Evolutionary conservation across 176 grass and related monocot species (phyloP).

Genomic region (Rhipidocladum racemiflorum): DNA sequence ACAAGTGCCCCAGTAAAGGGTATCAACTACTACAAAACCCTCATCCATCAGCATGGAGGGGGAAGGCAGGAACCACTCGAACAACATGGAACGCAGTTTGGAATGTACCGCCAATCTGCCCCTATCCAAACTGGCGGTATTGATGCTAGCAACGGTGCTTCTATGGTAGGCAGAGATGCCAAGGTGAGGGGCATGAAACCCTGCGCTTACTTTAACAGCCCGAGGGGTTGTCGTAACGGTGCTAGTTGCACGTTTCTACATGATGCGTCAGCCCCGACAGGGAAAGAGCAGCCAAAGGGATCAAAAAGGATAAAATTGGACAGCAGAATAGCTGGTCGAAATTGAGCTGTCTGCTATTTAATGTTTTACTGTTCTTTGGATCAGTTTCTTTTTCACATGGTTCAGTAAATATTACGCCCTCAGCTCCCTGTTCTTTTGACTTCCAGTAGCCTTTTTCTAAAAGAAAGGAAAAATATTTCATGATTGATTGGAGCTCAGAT

Average conservation of each 20-base stretch:
- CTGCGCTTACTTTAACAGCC: slow-evolving; percentile 79
- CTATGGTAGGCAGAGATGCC: slow-evolving; percentile 33
- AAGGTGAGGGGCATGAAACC: slow-evolving; percentile 60
- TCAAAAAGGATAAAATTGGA: slow-evolving; percentile 86
- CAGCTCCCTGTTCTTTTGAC: background rate
- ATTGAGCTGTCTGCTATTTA: slow-evolving; percentile 28
- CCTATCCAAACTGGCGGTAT: slow-evolving; percentile 16
- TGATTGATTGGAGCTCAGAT: slow-evolving; percentile 6
- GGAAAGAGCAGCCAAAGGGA: slow-evolving; percentile 55
- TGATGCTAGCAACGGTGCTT: slow-evolving; percentile 31
- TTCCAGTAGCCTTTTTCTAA: background rate
- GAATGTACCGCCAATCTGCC: slow-evolving; percentile 42
- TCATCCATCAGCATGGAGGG: slow-evolving; percentile 89
- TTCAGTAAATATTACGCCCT: slow-evolving; percentile 42
- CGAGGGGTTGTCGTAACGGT: slow-evolving; percentile 75
- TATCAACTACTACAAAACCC: slow-evolving; percentile 65
- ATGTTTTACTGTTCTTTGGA: slow-evolving; percentile 46
- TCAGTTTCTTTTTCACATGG: background rate
- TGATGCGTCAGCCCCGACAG: slow-evolving; percentile 40
- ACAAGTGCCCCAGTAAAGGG: slow-evolving; percentile 39
- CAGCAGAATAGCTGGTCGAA: slow-evolving; percentile 65
- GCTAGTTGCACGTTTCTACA: slow-evolving; percentile 81
- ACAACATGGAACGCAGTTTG: slow-evolving; percentile 36
- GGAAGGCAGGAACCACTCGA: slow-evolving; percentile 52
- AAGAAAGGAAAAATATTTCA: slow-evolving; percentile 21